Conservation (phyloP, 1,284 basidiomycete genomes). For the Spongispora temasekensis region DNA sequence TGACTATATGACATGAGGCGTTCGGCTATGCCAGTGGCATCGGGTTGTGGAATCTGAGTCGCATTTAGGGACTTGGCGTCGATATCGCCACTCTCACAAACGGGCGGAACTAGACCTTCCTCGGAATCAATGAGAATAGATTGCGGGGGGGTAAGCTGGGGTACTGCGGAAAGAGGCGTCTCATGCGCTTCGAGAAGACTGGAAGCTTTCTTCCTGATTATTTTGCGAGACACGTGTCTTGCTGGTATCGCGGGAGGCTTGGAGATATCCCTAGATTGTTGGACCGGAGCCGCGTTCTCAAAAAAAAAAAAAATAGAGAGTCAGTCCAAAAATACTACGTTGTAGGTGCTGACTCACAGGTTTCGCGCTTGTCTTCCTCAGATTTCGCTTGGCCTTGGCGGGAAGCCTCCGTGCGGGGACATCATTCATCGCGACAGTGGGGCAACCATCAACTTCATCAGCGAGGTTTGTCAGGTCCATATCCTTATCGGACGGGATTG, state of each 20-base stretch:
- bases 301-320: no score
- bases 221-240: conserved; percentile 24
- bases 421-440: conserved; percentile 2
- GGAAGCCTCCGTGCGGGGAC: conserved; percentile 1
- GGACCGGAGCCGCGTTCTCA: no score
- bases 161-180: conserved; percentile 8
- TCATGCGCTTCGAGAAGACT: conserved; percentile 15
- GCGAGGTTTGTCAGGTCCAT: conserved; percentile 3
- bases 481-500: not conserved
- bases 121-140: conserved; percentile 12
- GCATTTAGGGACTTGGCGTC: conserved; percentile 14
- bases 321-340: no score
- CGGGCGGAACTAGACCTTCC: conserved; percentile 22
- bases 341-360: conserved; percentile 24
- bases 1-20: conserved; percentile 39
- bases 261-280: conserved; percentile 19
- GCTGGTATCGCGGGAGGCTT: conserved; percentile 16
- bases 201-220: conserved; percentile 14
- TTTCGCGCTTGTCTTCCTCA: conserved; percentile 28
- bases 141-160: conserved; percentile 17
- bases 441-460: not conserved
- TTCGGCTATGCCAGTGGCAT: conserved; percentile 25
- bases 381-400: conserved; percentile 21
- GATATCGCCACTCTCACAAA: conserved; percentile 20
- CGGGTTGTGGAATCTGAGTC: conserved; percentile 7